Conservation (phyloP, 2,329 filamentous ascomycete genomes). For the Coniochaeta sp. region DNA sequence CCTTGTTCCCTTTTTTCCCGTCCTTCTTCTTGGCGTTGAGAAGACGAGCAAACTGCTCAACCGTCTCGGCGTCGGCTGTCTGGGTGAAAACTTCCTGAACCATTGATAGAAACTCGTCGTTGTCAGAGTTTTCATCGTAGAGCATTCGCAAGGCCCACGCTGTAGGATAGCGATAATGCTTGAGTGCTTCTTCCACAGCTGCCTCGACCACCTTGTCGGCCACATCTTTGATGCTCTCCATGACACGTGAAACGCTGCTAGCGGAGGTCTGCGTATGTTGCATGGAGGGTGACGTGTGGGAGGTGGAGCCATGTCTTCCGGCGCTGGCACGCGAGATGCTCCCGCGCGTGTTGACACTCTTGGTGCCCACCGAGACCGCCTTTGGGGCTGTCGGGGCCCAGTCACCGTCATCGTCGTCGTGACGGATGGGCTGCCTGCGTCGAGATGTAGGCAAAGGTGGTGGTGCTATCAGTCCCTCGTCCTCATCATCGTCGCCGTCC, state of each 20-base stretch:
- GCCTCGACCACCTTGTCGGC: conserved; percentile 46
- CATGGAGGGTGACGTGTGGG: conserved; percentile 13
- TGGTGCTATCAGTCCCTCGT: conserved; percentile 9
- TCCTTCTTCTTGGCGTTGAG: conserved; percentile 48
- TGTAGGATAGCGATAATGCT: conserved; percentile 50
- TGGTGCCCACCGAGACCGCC: background rate
- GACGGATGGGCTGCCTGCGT: conserved; percentile 12
- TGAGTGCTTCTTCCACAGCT: conserved; percentile 51
- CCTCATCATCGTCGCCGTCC: conserved; percentile 12
- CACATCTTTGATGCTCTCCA: conserved; percentile 30
- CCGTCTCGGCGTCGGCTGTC: conserved; percentile 43
- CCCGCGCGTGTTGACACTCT: conserved; percentile 1
- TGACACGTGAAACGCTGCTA: conserved; percentile 8
- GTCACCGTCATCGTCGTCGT: conserved; percentile 31
- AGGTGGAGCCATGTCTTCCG: conserved; percentile 4
- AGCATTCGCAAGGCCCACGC: conserved; percentile 53
- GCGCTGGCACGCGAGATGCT: conserved; percentile 3
- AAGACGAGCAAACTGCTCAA: conserved; percentile 42
- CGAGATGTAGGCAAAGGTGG: conserved; percentile 2
- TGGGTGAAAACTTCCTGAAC: conserved; percentile 51
- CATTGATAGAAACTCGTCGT: conserved; percentile 46
- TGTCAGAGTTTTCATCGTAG: conserved; percentile 48
- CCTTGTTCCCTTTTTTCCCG: conserved; percentile 44
- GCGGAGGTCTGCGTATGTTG: conserved; percentile 8
- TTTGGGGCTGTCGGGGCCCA: conserved; percentile 24